Conservation (phyloP, 1,139 yeast species). For the Arxiozyma heterogenica region DNA sequence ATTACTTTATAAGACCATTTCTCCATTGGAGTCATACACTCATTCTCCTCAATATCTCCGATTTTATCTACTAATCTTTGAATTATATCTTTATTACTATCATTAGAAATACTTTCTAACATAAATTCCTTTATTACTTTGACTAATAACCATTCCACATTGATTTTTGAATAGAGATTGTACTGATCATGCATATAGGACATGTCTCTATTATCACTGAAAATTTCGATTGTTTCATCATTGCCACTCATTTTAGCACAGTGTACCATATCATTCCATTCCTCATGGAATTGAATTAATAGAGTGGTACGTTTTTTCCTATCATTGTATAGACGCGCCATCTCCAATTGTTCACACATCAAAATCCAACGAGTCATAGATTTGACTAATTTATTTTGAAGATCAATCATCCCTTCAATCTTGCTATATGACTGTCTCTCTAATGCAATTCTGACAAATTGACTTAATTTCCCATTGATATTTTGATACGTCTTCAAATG, state of each 20-base stretch:
- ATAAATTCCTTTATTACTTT: constrained; percentile 19
- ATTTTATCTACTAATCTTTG: not conserved
- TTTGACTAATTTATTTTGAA: constrained; percentile 14
- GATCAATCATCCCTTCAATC: constrained; percentile 25
- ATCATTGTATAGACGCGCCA: constrained; percentile 26
- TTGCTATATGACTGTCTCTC: constrained; percentile 26
- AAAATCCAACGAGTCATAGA: constrained; percentile 22
- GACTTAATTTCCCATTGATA: constrained; percentile 19
- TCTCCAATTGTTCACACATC: constrained; percentile 16
- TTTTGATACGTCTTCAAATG: constrained; percentile 16
- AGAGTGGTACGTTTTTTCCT: constrained; percentile 16
- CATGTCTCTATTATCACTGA: constrained; percentile 20
- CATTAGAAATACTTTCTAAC: constrained; percentile 17
- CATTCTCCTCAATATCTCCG: constrained; percentile 8
- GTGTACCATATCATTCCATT: constrained; percentile 9
- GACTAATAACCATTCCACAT: constrained; percentile 12
- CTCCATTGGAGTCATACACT: constrained; percentile 13
- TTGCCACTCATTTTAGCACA: constrained; percentile 7
- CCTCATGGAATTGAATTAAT: constrained; percentile 11
- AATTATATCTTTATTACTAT: constrained; percentile 7
- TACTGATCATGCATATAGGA: not conserved
- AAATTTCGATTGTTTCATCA: not conserved
- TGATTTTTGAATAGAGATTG: constrained; percentile 10
- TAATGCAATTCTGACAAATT: constrained; percentile 22
- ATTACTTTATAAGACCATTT: constrained; percentile 19